These are phyloP conservation scores for Beta corolliflora DNA, from an alignment of 179 eudicot genomes.

Conservation along the genomic window DNA sequence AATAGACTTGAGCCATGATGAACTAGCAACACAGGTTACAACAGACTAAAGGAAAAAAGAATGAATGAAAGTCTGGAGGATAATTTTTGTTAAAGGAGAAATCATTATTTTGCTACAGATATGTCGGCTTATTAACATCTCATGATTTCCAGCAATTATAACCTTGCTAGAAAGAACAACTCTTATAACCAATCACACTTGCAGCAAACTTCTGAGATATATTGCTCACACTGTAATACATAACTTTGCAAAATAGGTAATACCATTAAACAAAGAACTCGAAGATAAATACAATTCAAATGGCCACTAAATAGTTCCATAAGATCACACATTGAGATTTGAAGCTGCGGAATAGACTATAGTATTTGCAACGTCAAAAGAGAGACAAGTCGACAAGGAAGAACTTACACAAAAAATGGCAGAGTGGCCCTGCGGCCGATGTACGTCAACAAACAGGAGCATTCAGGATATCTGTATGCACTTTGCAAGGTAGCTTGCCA, in stretches of 20 bases:
- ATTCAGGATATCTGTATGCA: constrained; percentile 38
- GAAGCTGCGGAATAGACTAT: neutral
- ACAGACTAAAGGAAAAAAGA: too few species aligned
- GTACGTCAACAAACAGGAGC: neutral
- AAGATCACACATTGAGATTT: neutral
- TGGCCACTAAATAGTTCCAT: neutral
- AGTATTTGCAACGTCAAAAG: neutral
- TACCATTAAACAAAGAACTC: neutral
- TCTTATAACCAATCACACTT: neutral
- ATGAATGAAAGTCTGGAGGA: too few species aligned
- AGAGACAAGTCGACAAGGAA: neutral
- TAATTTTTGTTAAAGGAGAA: too few species aligned
- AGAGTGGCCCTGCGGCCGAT: constrained; percentile 62
- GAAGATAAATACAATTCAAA: neutral
- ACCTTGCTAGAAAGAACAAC: neutral
- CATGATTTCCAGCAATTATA: neutral
- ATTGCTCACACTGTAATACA: too few species aligned
- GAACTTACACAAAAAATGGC: constrained; percentile 36
- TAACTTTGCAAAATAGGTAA: neutral
- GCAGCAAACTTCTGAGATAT: neutral
- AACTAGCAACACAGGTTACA: too few species aligned
- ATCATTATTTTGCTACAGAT: neutral
- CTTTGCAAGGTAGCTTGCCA: constrained; percentile 62
- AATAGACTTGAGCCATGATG: too few species aligned
- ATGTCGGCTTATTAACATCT: neutral